These are phyloP conservation scores for Tardiomyces depauwii DNA, from an alignment of 1,139 yeast genomes.

Conservation along the genomic window DNA sequence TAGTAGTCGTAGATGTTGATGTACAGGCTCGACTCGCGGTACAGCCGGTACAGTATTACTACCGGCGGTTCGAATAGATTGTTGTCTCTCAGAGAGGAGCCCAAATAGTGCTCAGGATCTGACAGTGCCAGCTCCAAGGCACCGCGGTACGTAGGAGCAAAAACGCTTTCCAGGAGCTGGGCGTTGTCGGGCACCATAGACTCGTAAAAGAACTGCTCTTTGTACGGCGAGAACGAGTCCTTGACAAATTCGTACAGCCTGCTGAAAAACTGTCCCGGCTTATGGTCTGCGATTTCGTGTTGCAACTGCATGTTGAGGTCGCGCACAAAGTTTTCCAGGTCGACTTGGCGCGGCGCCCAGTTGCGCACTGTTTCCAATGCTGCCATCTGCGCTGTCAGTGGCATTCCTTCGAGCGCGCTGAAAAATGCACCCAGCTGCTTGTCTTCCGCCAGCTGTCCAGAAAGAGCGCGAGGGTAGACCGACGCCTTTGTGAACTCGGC, in stretches of 20 bases:
- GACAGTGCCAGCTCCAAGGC: constrained; percentile 27
- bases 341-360: neutral
- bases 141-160: constrained; percentile 31
- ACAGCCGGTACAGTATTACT: constrained; percentile 51
- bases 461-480: constrained; percentile 7
- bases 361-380: neutral
- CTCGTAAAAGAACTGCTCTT: constrained; percentile 14
- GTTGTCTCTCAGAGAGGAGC: neutral
- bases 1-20: constrained; percentile 73
- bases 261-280: neutral
- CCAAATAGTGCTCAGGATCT: constrained; percentile 22
- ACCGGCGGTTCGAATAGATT: constrained; percentile 37
- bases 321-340: neutral
- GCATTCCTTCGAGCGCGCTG: neutral
- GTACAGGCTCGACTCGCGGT: constrained; percentile 68
- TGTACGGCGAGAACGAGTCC: constrained; percentile 4
- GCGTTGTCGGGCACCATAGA: constrained; percentile 16
- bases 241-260: neutral
- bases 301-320: neutral
- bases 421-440: neutral
- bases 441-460: constrained; percentile 4
- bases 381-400: neutral
- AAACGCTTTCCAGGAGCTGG: constrained; percentile 21
- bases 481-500: constrained; percentile 3
- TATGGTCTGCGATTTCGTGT: neutral